Base-by-base conservation (phyloP, 2,329 filamentous ascomycete species). In the Pseudopithomyces maydicus region DNA sequence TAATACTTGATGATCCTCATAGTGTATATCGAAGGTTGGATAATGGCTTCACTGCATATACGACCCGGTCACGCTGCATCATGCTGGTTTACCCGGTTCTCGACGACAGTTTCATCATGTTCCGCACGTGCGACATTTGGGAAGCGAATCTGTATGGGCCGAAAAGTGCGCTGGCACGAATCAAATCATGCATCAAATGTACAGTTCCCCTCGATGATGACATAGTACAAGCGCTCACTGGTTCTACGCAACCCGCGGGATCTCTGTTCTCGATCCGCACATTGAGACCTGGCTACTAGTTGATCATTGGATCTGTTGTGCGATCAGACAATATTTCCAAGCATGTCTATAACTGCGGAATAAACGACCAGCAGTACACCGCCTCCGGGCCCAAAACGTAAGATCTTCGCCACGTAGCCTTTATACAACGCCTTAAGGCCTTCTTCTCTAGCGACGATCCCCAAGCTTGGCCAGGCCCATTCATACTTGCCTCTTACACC, bases 321-420 rank as follows among this genome's bases (percentile, higher is more conserved):
- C 12, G 8, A 15, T 41, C 57, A 69, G n/a, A 55, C 57, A 3
- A 64, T 55, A 45, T 56, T 66, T 23, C 32, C 58, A 29, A 68
- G 53, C 51, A 65, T 49, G 26, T 71, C 65, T 54, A 65, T 26
- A 15, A 70, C 68, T 4, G 67, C 66, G 8, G 65, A 68, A 54
- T 72, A 71, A 2, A 72, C 68, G 10, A 71, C 64, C 48, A 72
- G 39, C 51, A 72, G 57, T 26, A 72, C 66, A 3, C 70, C 68
- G 36, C 68, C 70, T 6, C 68, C 68, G 12, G 68, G 68, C 3
- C 70, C 68, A 58, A 72, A 71, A 44, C 67, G 66, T 36, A 71
- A 54, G 19, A 71, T 70, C 54, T 72, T 71, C 1, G 68, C 68
- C 36, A 71, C 46, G 54, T 72, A 72, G 5, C 69, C 68, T 50